Conservation (phyloP, 2,329 filamentous ascomycete genomes). For the Epichloe elymi region DNA sequence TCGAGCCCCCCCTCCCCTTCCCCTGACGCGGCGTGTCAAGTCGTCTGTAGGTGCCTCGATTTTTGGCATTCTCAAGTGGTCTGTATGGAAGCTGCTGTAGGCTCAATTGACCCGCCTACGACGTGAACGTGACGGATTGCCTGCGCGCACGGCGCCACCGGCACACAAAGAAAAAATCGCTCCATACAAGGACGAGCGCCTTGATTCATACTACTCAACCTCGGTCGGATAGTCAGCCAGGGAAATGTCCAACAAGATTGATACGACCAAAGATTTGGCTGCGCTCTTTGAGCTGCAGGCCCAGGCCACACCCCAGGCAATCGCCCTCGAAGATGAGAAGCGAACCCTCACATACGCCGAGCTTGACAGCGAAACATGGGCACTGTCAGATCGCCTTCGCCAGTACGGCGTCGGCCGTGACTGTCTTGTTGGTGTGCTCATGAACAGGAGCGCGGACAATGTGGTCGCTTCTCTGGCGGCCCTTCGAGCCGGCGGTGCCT, state of each 20-base stretch:
- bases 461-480: constrained; percentile 67
- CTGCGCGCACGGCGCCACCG: neutral
- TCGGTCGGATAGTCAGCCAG: no score
- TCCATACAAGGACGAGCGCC: neutral
- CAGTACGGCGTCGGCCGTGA: constrained; percentile 58
- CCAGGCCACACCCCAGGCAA: constrained; percentile 50
- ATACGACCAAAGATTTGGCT: constrained; percentile 58
- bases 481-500: constrained; percentile 67
- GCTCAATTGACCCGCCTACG: neutral
- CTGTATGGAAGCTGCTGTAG: neutral
- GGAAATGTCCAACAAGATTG: constrained; percentile 50
- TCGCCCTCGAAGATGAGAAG: constrained; percentile 60
- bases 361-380: constrained; percentile 53
- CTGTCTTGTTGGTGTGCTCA: constrained; percentile 59
- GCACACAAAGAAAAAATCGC: neutral
- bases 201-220: neutral
- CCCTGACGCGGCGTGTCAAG: neutral
- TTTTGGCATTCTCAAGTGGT: neutral
- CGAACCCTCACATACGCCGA: constrained; percentile 58
- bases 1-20: neutral
- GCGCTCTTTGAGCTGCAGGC: constrained; percentile 60
- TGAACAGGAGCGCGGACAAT: constrained; percentile 65
- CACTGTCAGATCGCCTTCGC: constrained; percentile 51
- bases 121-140: neutral
- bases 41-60: neutral